Base-by-base conservation (phyloP, 1,284 basidiomycete genomes). In the Fomitopsis palustris region DNA sequence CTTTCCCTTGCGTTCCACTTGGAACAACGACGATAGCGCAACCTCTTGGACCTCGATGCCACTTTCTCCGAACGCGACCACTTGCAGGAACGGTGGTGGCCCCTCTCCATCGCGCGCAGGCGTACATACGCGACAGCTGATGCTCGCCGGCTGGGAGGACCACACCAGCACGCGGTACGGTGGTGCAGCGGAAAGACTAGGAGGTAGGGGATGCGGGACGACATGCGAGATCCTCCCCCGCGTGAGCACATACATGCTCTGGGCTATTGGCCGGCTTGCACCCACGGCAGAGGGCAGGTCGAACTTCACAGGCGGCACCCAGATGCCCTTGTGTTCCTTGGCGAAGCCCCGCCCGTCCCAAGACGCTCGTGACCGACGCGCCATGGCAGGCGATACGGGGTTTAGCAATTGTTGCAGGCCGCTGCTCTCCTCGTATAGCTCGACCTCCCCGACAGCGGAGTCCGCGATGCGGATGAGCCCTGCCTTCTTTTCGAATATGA, bases 401-500 rank as follows among this genome's bases (percentile, higher is more conserved):
- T 56, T 37, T n/a, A 69, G 62, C 27, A 62, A 9, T 45, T 54
- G 47, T 49, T 64, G 64, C 25, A 65, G 60, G 9, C 58, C 59
- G 64, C 67, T 51, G 62, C 66, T 74, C 31, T 82, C 78, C 53
- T 88, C 88, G 63, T 78, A 81, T 43, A 92, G 73, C 53, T 88
- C 85, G 38, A 92, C 77, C 70, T 93, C 91, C 31, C 86, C 83
- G 6, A 92, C 90, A 16, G 88, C 85, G 41, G 91, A 83, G 71
- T 93, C 90, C 3, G 84, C 83, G 37, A 93, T 71, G 29, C 90
- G 86, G 65, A 93, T 92, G 71, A 90, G 77, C 23, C 85, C 83
- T 1, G 90, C 89, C 67, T 89, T 92, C 74, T 93, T 93, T 69
- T 92, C 91, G 68, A 93, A 93, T 27, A 86, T 75, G 57, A 91